A percentile compares a stretch with the other conserved stretches of the same genome.
Evolutionary conservation across 352 stramenopile genomes (phyloP).

Genomic region (Phytopythium vexans): DNA sequence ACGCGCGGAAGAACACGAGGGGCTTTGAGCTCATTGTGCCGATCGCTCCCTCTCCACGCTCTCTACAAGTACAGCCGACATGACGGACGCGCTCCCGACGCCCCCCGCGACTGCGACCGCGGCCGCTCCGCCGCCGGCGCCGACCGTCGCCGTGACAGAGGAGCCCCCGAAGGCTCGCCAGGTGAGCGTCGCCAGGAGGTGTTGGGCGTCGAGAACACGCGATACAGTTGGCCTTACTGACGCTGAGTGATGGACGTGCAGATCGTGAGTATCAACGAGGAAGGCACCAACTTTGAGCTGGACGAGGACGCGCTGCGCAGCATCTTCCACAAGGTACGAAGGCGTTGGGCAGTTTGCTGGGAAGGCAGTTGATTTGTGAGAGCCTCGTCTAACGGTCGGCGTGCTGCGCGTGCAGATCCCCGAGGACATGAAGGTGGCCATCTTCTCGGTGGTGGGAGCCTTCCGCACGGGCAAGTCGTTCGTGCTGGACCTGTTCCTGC

Average conservation of each 20-base stretch:
- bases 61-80: background rate
- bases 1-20: too few relatives aligned
- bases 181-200: slow-evolving; percentile 8
- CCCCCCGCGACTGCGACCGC: slow-evolving; percentile 9
- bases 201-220: background rate
- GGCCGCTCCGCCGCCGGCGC: slow-evolving; percentile 7
- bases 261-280: slow-evolving; percentile 87
- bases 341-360: too few relatives aligned
- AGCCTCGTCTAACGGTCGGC: background rate
- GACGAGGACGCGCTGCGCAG: slow-evolving; percentile 62
- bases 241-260: slow-evolving; percentile 7
- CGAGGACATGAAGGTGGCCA: slow-evolving; percentile 95
- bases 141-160: slow-evolving; percentile 21
- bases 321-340: slow-evolving; percentile 62
- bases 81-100: slow-evolving; percentile 9
- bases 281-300: slow-evolving; percentile 84
- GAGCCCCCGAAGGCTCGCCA: slow-evolving; percentile 43
- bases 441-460: slow-evolving; percentile 97
- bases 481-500: slow-evolving; percentile 96
- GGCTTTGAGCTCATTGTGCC: too few relatives aligned
- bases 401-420: slow-evolving; percentile 36
- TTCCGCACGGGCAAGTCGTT: slow-evolving; percentile 99
- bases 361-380: background rate
- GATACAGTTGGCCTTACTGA: background rate
- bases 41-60: background rate